phyloP scores from a whole-genome alignment of 805 yeast genomes.

The Metschnikowia corniflorae region DNA sequence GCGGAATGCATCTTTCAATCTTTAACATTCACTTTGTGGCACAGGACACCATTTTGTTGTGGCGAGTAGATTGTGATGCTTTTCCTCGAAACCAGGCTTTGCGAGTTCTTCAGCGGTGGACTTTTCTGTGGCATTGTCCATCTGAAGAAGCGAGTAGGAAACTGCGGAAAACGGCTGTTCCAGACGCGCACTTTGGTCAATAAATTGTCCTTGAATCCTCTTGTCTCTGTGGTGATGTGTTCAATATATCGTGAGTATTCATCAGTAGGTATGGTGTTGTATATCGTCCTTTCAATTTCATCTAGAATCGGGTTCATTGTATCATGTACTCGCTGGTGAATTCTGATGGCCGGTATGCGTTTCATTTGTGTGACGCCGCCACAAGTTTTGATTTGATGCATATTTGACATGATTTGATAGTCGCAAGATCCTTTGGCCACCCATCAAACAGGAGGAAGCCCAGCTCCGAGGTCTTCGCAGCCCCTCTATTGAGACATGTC shows the following conservation, averaged over 20 bases:
- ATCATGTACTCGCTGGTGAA: not conserved
- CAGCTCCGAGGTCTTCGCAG: not conserved
- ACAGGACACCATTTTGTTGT: not conserved
- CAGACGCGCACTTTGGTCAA: not conserved
- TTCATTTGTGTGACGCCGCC: not conserved
- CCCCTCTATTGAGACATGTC: not conserved
- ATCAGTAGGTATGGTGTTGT: not conserved
- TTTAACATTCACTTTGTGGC: not conserved
- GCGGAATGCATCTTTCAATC: not conserved
- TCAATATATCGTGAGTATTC: not conserved
- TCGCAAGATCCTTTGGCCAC: not conserved
- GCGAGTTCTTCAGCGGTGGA: not conserved
- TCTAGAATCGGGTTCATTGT: not conserved
- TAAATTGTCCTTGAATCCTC: not conserved
- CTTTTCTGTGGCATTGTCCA: conserved; percentile 1
- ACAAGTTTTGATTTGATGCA: not conserved
- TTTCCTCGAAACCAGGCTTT: not conserved
- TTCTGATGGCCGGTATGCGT: not conserved
- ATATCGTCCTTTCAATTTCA: not conserved
- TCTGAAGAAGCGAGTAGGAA: not conserved
- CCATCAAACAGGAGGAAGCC: not conserved
- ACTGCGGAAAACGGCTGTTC: not conserved
- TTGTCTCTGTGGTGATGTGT: not conserved
- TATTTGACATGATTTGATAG: not conserved
- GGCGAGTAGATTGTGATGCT: not conserved